Evolutionary conservation across 345 rosid species (phyloP), one percentile per base, ranked within the genome.

Genomic region (Rhizophora mangle): DNA sequence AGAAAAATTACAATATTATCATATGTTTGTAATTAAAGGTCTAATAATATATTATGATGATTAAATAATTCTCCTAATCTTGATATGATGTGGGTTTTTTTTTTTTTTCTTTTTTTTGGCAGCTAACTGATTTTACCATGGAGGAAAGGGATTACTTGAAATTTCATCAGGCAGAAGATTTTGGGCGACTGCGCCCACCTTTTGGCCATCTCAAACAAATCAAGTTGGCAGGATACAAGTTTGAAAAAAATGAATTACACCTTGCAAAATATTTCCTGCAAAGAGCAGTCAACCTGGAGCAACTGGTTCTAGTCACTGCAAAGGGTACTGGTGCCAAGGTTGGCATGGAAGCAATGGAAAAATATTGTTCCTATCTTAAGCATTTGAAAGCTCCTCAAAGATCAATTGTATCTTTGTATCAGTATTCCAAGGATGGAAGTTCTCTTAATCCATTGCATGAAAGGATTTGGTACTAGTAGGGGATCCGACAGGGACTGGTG

Each of bases 191-290:
- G 5, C 27, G 20, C 29, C 59, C 10, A 54, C 59, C 27, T 54
- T 21, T 54, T 26, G 59, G 9, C 59, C 59, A 21, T 21, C 29
- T 54, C 59, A 39, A 39, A 32, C 57, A 20, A 53, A 11, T 76
- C 47, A 71, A 67, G 49, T 4, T 76, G 29, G 39, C 29, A 29
- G 73, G 78, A 6, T 70, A 73, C 71, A 64, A 64, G 65, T 74
- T 64, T 10, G 63, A 36, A 9, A 4, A 61, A 2, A 60, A 63
- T 56, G 81, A 77, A 36, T n/a, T 47, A 0, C 51, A 70, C 19
- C 46, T 78, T 65, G 22, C 72, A 64, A 69, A 53, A 9, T 76
- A 10, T 46, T 65, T 81, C 8, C 26, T 74, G 60, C 47, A 24
- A 20, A 51, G 36, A 34, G 72, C 81, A 2, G 20, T 10, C 26